Conservation (phyloP, 495 filamentous ascomycete genomes). For the Geoglossum glabrum region DNA sequence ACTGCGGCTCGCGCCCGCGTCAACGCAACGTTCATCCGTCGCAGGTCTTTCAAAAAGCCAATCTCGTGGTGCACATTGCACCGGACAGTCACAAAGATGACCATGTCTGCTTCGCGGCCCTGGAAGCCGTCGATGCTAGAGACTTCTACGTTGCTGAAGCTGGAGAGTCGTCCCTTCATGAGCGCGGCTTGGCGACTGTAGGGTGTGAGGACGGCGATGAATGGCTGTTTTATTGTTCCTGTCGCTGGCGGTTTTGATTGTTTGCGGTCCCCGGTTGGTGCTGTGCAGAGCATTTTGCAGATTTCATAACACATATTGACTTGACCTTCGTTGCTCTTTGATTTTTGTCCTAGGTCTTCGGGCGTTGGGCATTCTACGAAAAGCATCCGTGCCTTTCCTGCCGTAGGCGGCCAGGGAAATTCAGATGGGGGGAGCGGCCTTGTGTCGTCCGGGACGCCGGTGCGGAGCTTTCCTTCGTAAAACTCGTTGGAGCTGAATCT, state of each 20-base stretch:
- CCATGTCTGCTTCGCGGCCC: slow-evolving; percentile 29
- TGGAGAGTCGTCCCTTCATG: slow-evolving; percentile 16
- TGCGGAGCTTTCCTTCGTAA: slow-evolving; percentile 23
- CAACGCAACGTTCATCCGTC: slow-evolving; percentile 30
- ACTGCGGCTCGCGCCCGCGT: slow-evolving; percentile 25
- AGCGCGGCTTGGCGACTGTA: slow-evolving; percentile 24
- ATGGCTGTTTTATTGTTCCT: slow-evolving; percentile 3
- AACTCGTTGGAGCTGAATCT: slow-evolving; percentile 27
- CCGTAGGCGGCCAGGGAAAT: slow-evolving; percentile 16
- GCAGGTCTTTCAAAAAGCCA: slow-evolving; percentile 30
- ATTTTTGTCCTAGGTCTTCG: slow-evolving; percentile 23
- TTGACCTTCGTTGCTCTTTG: slow-evolving; percentile 28
- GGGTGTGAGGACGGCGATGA: slow-evolving; percentile 27
- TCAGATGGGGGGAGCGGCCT: slow-evolving; percentile 14
- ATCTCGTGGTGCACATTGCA: slow-evolving; percentile 26
- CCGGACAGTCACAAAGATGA: slow-evolving; percentile 28
- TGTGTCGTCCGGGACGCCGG: slow-evolving; percentile 15
- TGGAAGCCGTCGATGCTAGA: slow-evolving; percentile 31
- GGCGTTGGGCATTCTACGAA: slow-evolving; percentile 22
- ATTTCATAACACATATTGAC: slow-evolving; percentile 17
- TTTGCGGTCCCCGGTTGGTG: too few species aligned
- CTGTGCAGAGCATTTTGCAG: slow-evolving; percentile 8
- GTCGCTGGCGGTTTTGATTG: slow-evolving; percentile 9
- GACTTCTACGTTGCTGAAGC: slow-evolving; percentile 16
- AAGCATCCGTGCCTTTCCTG: slow-evolving; percentile 14